Conservation (phyloP, 352 stramenopile genomes). For the Pythium vanterpoolii region DNA sequence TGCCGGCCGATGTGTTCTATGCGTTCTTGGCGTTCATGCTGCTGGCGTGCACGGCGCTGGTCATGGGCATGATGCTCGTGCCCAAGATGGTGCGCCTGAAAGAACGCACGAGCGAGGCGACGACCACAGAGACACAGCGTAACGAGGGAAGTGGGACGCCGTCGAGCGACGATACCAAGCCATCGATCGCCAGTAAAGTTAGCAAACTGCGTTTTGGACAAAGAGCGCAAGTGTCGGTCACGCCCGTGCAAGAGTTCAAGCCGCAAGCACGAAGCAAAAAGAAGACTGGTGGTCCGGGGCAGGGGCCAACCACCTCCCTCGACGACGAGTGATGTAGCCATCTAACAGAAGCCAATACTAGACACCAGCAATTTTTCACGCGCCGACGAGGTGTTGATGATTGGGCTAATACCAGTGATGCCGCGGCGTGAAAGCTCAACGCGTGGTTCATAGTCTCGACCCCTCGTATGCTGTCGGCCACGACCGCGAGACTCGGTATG, state of each 20-base stretch:
- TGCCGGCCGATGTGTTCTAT: conserved; percentile 21
- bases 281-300: no score
- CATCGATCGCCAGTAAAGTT: neutral
- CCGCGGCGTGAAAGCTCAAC: no score
- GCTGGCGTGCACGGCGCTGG: conserved; percentile 11
- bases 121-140: neutral
- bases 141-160: neutral
- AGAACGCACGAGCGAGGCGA: conserved; percentile 10
- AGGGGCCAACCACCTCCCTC: no score
- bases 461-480: no score
- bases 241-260: conserved; percentile 24
- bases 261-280: no score
- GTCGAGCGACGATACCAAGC: conserved; percentile 1
- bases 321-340: no score
- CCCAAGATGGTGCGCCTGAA: conserved; percentile 18
- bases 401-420: no score
- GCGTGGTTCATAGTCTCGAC: no score
- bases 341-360: no score
- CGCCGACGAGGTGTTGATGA: no score
- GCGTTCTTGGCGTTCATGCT: conserved; percentile 20
- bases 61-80: conserved; percentile 26
- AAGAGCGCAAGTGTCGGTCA: conserved; percentile 11
- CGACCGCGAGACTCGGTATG: no score
- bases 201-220: conserved; percentile 21
- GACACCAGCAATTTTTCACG: no score